These are phyloP conservation scores for Hansenula lynferdii DNA, from an alignment of 1,139 yeast genomes.

Conservation along the genomic window DNA sequence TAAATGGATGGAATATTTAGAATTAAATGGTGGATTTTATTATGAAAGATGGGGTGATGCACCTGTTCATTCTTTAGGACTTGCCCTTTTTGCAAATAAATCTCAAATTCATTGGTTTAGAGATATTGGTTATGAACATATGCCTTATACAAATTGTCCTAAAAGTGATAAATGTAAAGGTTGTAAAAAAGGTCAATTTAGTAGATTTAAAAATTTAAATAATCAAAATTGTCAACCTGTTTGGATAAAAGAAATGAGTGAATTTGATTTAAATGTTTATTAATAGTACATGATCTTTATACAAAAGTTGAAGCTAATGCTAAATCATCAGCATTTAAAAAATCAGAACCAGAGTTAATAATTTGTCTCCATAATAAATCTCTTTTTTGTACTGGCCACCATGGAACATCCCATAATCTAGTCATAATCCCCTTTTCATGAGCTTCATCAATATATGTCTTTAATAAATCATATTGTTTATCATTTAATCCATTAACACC, in stretches of 20 bases:
- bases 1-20: conserved; percentile 60
- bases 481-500: conserved; percentile 17
- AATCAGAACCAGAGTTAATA: conserved; percentile 34
- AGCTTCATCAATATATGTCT: conserved; percentile 27
- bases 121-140: conserved; percentile 76
- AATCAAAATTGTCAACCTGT: conserved; percentile 71
- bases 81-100: conserved; percentile 70
- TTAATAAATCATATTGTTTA: conserved; percentile 27
- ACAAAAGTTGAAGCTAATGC: conserved; percentile 16
- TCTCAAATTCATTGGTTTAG: conserved; percentile 78
- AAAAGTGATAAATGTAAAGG: conserved; percentile 32
- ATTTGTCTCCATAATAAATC: conserved; percentile 36
- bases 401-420: conserved; percentile 49
- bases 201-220: conserved; percentile 38
- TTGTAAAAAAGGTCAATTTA: conserved; percentile 43
- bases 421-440: conserved; percentile 35
- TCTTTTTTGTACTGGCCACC: conserved; percentile 41
- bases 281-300: background rate
- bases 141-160: conserved; percentile 77
- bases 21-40: conserved; percentile 70
- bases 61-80: conserved; percentile 76
- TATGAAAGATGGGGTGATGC: conserved; percentile 95
- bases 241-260: conserved; percentile 63
- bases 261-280: conserved; percentile 22
- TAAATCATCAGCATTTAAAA: conserved; percentile 44